Evolutionary conservation across 2,329 filamentous ascomycete genomes (phyloP), one percentile per base, ranked within the genome.

Genomic region (Thielaviopsis populi): DNA sequence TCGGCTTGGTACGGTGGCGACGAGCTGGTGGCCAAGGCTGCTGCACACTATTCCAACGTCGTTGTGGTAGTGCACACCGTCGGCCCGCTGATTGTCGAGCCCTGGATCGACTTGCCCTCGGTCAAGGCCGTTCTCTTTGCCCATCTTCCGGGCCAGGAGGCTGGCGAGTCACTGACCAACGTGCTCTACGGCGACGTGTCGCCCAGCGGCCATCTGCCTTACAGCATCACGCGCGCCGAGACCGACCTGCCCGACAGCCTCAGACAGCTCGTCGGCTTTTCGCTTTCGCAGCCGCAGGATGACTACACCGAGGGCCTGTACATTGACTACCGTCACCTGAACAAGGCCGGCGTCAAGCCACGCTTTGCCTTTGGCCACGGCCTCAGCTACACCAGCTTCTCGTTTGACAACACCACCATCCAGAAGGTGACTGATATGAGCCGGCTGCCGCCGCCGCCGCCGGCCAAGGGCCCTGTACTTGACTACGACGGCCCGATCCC

Each of bases 261-360:
- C 1, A 73, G 71, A 4, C 66, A 73, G 2, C 68, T 77, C 17
- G 62, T 66, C 7, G 71, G 69, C 3, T 69, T 73, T 7, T 46
- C 70, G 0, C 87, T 89, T 68, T 82, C 79, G 17, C 75, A 88
- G 1, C 89, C 90, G 0, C 89, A 95, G 70, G 89, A 95, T 69
- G 85, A 89, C 68, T 95, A 94, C 71, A 80, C 79, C 0, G 89
- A 96, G 71, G 89, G 89, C 0, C 75, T 96, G 0, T 67, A 91
- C 71, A 85, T 95, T 68, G 92, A 96, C 76, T 96, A 96, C 75
- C 85, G 91, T 13, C 83, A 91, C 73, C 91, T 96, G 69, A 91
- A 96, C 76, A 88, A 87, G 71, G 74, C 86, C 63, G 77, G 79
- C 64, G 85, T 94, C 66, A 78, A 78, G 4, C 91, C 91, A 0